These are phyloP conservation scores for Gossypium sturtianum DNA, from an alignment of 345 rosid genomes.

Conservation along the genomic window DNA sequence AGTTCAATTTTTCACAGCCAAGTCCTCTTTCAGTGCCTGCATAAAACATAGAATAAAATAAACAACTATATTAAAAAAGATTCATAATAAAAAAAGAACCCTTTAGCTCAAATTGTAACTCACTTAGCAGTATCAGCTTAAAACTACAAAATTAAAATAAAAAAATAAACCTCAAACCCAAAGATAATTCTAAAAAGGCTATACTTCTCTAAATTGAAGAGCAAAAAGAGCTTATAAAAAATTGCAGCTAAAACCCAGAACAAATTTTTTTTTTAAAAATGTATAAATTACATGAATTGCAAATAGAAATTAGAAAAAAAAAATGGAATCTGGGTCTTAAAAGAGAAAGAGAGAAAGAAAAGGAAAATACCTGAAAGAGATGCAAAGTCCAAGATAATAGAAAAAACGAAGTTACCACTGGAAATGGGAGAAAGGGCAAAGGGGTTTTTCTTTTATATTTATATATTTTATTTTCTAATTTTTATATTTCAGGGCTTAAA, in stretches of 20 bases:
- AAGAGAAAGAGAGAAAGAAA: background rate
- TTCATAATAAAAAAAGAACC: background rate
- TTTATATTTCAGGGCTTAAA: too few relatives aligned
- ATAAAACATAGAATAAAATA: slow-evolving; percentile 3
- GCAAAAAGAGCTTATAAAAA: background rate
- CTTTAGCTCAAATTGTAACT: background rate
- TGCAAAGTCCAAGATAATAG: slow-evolving; percentile 14
- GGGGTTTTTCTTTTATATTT: background rate
- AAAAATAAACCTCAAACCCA: background rate
- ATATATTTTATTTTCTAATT: too few relatives aligned
- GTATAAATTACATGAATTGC: background rate
- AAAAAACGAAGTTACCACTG: background rate
- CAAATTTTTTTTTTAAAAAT: background rate
- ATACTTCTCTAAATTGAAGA: background rate
- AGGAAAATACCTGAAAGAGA: slow-evolving; percentile 11
- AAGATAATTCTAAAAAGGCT: background rate
- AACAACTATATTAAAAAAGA: background rate
- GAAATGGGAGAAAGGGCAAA: background rate
- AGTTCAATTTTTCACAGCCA: slow-evolving; percentile 7
- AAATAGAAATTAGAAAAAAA: background rate
- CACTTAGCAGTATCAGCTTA: background rate
- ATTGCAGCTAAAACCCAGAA: background rate
- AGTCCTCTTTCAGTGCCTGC: slow-evolving; percentile 26
- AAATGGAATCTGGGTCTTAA: background rate
- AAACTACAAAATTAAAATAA: background rate